Evolutionary conservation across 2,329 filamentous ascomycete genomes (phyloP).

Genomic region (Achaetomium macrosporum): DNA sequence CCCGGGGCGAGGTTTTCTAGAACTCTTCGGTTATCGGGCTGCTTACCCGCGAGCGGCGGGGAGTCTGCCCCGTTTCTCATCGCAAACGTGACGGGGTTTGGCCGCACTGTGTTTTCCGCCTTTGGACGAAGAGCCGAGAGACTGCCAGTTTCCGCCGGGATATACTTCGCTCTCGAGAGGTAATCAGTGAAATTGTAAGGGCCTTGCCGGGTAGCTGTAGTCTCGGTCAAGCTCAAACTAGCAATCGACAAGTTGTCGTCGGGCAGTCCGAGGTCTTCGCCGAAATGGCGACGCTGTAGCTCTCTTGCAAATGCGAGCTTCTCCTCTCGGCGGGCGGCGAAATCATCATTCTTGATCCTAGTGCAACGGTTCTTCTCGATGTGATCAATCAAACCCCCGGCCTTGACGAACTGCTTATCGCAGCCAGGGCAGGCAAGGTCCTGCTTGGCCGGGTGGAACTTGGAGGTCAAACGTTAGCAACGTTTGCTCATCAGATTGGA

Average conservation of each 20-base stretch:
- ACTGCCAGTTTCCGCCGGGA: not conserved
- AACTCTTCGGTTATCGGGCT: conserved; percentile 13
- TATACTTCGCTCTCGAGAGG: conserved; percentile 3
- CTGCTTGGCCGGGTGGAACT: conserved; percentile 14
- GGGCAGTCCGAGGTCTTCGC: not conserved
- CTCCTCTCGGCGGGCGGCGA: conserved; percentile 32
- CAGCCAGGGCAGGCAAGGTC: conserved; percentile 45
- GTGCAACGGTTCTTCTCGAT: conserved; percentile 40
- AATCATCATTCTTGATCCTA: conserved; percentile 28
- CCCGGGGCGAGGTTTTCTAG: conserved; percentile 27
- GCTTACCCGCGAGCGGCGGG: not conserved
- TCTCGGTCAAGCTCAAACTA: not conserved
- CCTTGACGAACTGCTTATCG: conserved; percentile 31
- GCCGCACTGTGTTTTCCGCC: not conserved
- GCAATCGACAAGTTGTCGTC: not conserved
- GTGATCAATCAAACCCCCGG: conserved; percentile 38
- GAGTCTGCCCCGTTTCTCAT: conserved; percentile 2
- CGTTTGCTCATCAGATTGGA: not conserved
- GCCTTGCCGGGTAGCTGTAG: not conserved
- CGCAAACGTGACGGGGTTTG: conserved; percentile 5
- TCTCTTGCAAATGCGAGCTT: conserved; percentile 17
- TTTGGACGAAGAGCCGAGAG: conserved; percentile 5
- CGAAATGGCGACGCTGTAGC: conserved; percentile 11
- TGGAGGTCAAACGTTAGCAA: not conserved
- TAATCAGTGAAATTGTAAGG: conserved; percentile 9